Percentiles rank a stretch among this genome's conserved stretches.
phyloP scores from a whole-genome alignment of 2,329 filamentous ascomycete genomes.

The Botrytis fragariae region DNA sequence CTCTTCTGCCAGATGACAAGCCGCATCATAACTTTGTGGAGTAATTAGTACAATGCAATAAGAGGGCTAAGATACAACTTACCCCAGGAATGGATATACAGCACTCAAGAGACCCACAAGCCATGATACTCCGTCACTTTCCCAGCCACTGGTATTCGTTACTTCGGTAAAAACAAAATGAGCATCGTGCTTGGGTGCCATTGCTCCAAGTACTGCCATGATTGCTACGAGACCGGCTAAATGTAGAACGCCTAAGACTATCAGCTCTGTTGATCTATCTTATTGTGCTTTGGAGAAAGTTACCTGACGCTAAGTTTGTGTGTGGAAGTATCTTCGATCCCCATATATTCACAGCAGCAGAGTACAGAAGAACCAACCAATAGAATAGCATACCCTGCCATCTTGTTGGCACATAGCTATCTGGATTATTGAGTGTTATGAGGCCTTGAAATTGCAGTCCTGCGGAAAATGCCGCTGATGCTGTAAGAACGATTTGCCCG shows the following conservation, averaged over 20 bases:
- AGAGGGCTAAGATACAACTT: background rate
- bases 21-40: slow-evolving; percentile 42
- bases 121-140: slow-evolving; percentile 47
- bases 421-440: slow-evolving; percentile 43
- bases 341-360: slow-evolving; percentile 27
- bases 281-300: slow-evolving; percentile 23
- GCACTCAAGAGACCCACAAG: slow-evolving; percentile 46
- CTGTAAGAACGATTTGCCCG: slow-evolving; percentile 47
- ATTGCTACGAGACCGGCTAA: slow-evolving; percentile 45
- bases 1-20: slow-evolving; percentile 48
- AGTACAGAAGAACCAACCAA: slow-evolving; percentile 45
- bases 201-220: slow-evolving; percentile 40
- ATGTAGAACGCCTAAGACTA: slow-evolving; percentile 25
- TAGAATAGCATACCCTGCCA: slow-evolving; percentile 50
- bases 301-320: slow-evolving; percentile 40
- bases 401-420: slow-evolving; percentile 42
- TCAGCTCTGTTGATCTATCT: background rate
- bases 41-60: background rate
- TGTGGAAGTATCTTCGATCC: slow-evolving; percentile 39
- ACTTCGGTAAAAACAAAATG: slow-evolving; percentile 47
- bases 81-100: slow-evolving; percentile 42
- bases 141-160: slow-evolving; percentile 47
- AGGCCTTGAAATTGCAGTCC: slow-evolving; percentile 46
- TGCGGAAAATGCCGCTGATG: slow-evolving; percentile 47
- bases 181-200: slow-evolving; percentile 45